These are phyloP conservation scores for Artemisia argyi DNA, from an alignment of 129 eudicot species.

Conservation along the genomic window DNA sequence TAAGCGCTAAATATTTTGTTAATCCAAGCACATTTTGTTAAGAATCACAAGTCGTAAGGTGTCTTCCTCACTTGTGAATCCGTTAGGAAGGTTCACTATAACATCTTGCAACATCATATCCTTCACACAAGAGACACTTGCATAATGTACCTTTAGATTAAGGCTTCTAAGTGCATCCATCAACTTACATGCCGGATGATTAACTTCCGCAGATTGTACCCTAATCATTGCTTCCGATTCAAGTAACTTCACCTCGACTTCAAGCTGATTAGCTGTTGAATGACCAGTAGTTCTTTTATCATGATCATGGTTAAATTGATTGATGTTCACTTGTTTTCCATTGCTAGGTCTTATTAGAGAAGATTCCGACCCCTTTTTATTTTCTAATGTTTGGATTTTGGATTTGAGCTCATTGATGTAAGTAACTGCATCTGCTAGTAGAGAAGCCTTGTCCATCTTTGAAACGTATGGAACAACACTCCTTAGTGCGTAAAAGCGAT, in stretches of 20 bases:
- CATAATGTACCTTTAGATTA: no score
- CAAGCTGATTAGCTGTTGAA: background rate
- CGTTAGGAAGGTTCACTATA: conserved; percentile 16
- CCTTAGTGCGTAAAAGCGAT: conserved; percentile 47
- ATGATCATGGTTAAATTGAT: no score
- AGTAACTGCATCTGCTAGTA: conserved; percentile 47
- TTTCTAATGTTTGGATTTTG: conserved; percentile 28
- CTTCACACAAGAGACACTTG: no score
- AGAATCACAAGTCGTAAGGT: no score
- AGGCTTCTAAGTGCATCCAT: conserved; percentile 41
- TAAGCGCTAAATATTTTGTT: no score
- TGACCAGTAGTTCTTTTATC: no score
- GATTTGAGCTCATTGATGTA: conserved; percentile 48
- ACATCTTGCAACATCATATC: no score
- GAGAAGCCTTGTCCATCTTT: conserved; percentile 51
- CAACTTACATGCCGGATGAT: conserved; percentile 39
- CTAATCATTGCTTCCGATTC: conserved; percentile 47
- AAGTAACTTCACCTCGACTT: conserved; percentile 38
- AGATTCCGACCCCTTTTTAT: no score
- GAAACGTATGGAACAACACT: conserved; percentile 49
- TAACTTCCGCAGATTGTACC: conserved; percentile 27
- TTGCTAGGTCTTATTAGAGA: no score
- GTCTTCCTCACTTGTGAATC: background rate
- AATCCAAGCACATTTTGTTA: no score
- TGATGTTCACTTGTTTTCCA: no score